Conservation (phyloP, 257 asterid genomes). For the Lithospermum erythrorhizon region DNA sequence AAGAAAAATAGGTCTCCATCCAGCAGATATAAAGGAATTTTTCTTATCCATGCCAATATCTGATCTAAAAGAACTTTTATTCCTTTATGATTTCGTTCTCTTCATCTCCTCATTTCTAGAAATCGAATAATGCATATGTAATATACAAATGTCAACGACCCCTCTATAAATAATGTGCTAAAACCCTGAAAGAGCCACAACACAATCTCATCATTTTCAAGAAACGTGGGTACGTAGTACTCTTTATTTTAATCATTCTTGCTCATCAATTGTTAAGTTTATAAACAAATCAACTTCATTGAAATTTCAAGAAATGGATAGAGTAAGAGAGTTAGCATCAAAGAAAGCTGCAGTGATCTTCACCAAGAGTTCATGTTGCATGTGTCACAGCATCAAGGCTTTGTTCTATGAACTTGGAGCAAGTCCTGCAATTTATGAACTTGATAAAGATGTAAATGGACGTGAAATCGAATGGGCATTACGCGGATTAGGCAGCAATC, state of each 20-base stretch:
- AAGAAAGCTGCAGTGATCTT: constrained; percentile 17
- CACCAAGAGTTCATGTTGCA: constrained; percentile 18
- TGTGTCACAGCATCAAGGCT: constrained; percentile 17
- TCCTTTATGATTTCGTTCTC: not conserved
- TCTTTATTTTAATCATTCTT: too few species aligned
- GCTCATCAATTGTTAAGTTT: too few species aligned
- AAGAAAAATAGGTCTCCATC: not conserved
- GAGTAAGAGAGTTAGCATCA: constrained; percentile 11
- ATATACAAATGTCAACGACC: not conserved
- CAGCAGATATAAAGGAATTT: not conserved
- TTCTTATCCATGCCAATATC: constrained; percentile 2
- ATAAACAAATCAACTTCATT: too few species aligned
- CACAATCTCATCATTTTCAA: not conserved
- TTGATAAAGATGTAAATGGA: constrained; percentile 13
- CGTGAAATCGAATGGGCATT: constrained; percentile 15
- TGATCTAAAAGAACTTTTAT: not conserved
- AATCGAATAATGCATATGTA: not conserved
- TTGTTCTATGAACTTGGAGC: constrained; percentile 16
- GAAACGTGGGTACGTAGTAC: not conserved
- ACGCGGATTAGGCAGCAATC: constrained; percentile 14
- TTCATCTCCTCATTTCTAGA: not conserved
- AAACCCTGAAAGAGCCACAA: not conserved
- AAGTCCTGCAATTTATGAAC: constrained; percentile 16
- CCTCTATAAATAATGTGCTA: constrained; percentile 1
- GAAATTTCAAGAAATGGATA: constrained; percentile 9